These are phyloP conservation scores for Termitomyces eurrhizus DNA, from an alignment of 768 basidiomycete genomes.

Conservation along the genomic window DNA sequence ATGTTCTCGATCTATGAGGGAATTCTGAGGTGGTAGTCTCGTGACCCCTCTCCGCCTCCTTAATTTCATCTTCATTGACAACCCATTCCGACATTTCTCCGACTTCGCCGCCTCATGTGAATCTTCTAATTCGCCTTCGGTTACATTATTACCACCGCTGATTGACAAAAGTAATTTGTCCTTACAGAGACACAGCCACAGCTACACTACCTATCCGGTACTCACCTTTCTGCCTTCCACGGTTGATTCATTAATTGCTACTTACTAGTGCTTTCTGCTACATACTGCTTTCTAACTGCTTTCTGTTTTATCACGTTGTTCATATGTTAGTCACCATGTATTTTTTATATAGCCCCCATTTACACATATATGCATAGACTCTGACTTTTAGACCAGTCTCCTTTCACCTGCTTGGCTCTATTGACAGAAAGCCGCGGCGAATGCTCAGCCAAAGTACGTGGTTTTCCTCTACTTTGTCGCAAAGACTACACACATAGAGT, in stretches of 20 bases:
- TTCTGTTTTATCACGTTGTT: neutral
- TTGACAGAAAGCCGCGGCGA: no score
- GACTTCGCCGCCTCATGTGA: neutral
- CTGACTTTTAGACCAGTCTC: no score
- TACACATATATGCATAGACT: no score
- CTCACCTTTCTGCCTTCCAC: neutral
- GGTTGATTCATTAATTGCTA: conserved; percentile 2
- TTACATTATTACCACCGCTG: neutral
- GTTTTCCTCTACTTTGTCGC: no score
- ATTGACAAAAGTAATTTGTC: conserved; percentile 2
- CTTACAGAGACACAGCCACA: neutral
- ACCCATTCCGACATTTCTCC: neutral
- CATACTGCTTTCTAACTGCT: neutral
- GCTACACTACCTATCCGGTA: conserved; percentile 1
- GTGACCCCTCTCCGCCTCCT: neutral
- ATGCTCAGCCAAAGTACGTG: no score
- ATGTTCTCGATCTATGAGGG: conserved; percentile 98
- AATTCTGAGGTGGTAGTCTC: conserved; percentile 53
- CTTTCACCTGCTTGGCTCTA: no score
- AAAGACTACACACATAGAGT: no score
- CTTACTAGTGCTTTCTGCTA: neutral
- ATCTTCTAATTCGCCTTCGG: neutral
- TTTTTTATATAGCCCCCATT: neutral
- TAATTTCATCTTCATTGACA: neutral
- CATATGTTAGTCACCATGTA: neutral